Evolutionary conservation across 352 stramenopile species (phyloP), one percentile per base, ranked within the genome.

Genomic region (Phytophthora ohioensis): DNA sequence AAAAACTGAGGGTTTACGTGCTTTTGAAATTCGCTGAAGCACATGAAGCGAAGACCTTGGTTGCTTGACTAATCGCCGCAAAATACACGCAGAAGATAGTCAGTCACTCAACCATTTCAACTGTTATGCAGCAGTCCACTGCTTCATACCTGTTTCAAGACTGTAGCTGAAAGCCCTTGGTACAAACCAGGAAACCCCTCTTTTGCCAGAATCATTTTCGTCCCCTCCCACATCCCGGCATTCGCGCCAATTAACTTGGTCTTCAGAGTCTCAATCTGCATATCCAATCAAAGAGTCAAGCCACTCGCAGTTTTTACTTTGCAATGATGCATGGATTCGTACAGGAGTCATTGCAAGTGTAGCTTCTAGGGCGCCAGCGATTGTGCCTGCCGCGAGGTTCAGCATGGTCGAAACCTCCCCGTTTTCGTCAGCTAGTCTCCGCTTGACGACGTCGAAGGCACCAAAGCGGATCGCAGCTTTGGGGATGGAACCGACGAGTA

Each of bases 241-340:
- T 99, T 99, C 5, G 97, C 82, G 71, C 98, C 94, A 72, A 99
- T 99, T 31, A 98, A 92, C 78, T 99, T 99, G 31, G 97, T 99
- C 69, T 99, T 99, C 6, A 99, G 81, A 17, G 97, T 99, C 69
- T 99, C 93, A 76, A 92, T 98, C 63, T 92, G 41, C 43, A 75
- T 2, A 49, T 0, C 17, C 51, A 43, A n/a, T 27, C 11, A 7
- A 60, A 47, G 10, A 57, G 12, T 45, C 15, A 43, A 4, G 12
- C 57, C 5, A 65, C 21, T 27, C 21, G 51, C n/a, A 56, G 15
- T 36, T 32, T 13, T 27, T 6, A 15, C 3, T 17, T 45, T 31
- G n/a, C 5, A 7, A 3, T 34, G 43, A n/a, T 4, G n/a, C 11
- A 52, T 27, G 21, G 21, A 57, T 41, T 56, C 84, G 10, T 61